A percentile compares a stretch with the other conserved stretches of the same genome.
phyloP scores from a whole-genome alignment of 164 flowering plant genomes.

The Kingdonia uniflora region DNA sequence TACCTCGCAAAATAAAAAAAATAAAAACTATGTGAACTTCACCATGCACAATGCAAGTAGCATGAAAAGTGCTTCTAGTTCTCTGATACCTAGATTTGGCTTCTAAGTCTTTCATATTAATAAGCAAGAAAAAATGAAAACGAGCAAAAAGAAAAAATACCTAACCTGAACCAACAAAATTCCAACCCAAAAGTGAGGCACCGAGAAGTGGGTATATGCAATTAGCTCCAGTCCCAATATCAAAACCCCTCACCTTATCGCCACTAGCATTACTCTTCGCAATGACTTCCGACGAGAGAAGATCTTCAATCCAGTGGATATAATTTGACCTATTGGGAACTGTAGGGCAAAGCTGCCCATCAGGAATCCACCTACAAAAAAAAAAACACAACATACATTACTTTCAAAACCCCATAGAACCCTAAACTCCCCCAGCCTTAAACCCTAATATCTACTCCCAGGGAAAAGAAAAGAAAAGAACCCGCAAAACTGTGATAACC shows the following conservation, averaged over 20 bases:
- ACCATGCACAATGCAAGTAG: too few species aligned
- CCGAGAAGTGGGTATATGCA: slow-evolving; percentile 98
- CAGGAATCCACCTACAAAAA: slow-evolving; percentile 92
- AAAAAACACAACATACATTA: too few species aligned
- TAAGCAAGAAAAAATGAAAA: background rate
- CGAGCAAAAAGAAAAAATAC: background rate
- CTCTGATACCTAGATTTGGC: too few species aligned
- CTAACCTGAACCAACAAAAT: slow-evolving; percentile 87
- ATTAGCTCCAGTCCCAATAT: slow-evolving; percentile 94
- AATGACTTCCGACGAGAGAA: slow-evolving; percentile 57
- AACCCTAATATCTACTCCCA: too few species aligned
- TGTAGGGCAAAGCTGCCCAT: slow-evolving; percentile 95
- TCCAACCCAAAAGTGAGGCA: slow-evolving; percentile 88
- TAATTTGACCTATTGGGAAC: slow-evolving; percentile 93
- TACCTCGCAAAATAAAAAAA: too few species aligned
- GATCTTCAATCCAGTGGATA: slow-evolving; percentile 93
- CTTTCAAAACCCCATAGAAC: too few species aligned
- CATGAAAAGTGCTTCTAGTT: too few species aligned
- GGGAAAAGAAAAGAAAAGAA: too few species aligned
- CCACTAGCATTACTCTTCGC: slow-evolving; percentile 16
- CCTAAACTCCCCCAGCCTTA: too few species aligned
- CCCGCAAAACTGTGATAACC: too few species aligned
- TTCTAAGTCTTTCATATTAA: too few species aligned
- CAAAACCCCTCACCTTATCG: slow-evolving; percentile 60
- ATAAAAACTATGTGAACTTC: too few species aligned